These are phyloP conservation scores for Candolleomyces eurysporus DNA, from an alignment of 768 basidiomycete genomes.

Conservation along the genomic window DNA sequence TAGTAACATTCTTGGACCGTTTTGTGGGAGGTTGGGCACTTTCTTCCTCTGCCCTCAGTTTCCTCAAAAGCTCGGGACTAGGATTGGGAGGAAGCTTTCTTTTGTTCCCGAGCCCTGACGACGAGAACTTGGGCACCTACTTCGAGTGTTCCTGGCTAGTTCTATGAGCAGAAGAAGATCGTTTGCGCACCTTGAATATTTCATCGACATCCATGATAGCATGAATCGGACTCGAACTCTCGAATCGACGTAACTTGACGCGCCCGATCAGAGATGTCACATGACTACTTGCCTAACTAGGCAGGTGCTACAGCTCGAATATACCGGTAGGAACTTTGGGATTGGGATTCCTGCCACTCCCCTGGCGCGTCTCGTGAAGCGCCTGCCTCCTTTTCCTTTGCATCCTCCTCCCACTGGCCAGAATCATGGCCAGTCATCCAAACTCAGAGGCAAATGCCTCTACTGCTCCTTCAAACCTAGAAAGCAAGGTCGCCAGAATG, in stretches of 20 bases:
- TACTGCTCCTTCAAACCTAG: constrained; percentile 51
- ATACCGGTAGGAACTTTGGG: not conserved
- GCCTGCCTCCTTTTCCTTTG: not conserved
- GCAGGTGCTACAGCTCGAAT: constrained; percentile 5
- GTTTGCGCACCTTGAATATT: constrained; percentile 43
- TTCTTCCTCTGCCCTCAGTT: constrained; percentile 58
- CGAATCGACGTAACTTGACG: not conserved
- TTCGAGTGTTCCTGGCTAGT: not conserved
- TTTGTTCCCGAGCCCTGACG: constrained; percentile 56
- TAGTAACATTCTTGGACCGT: constrained; percentile 38
- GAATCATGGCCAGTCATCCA: constrained; percentile 3
- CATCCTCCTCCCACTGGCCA: constrained; percentile 3
- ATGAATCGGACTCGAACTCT: too few species aligned
- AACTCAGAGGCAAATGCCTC: constrained; percentile 23
- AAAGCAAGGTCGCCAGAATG: constrained; percentile 68
- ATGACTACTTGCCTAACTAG: constrained; percentile 9
- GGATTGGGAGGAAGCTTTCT: constrained; percentile 76
- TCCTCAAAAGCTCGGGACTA: constrained; percentile 80
- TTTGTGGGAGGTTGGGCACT: constrained; percentile 23
- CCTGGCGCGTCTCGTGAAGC: not conserved
- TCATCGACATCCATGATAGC: constrained; percentile 47
- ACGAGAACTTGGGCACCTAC: constrained; percentile 68
- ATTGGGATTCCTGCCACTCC: not conserved
- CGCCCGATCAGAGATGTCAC: not conserved
- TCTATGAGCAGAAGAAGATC: not conserved